Evolutionary conservation across 768 basidiomycete genomes (phyloP).

Genomic region (Rhizopogon vinicolor): DNA sequence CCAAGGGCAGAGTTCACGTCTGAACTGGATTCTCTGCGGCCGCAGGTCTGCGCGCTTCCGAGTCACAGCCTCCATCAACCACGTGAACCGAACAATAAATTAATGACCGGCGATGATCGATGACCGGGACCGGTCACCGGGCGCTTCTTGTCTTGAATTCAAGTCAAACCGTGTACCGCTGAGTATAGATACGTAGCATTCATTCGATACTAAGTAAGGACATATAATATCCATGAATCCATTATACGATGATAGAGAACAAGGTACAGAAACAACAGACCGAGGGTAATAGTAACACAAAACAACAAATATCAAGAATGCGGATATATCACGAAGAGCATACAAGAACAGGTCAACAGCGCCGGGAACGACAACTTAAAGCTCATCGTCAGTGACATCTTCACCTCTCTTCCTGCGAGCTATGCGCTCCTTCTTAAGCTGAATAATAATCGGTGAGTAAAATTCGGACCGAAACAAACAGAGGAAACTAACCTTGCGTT

Average conservation of each 20-base stretch:
- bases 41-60: not conserved
- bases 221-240: constrained; percentile 3
- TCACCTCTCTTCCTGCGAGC: constrained; percentile 85
- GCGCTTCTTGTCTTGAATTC: too few species aligned
- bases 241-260: constrained; percentile 16
- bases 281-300: constrained; percentile 2
- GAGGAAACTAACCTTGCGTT: constrained; percentile 57
- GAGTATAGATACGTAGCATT: not conserved
- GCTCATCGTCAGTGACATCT: constrained; percentile 63
- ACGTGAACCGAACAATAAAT: not conserved
- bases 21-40: too few species aligned
- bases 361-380: constrained; percentile 22
- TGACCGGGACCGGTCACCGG: not conserved
- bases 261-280: constrained; percentile 16
- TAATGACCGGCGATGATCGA: too few species aligned
- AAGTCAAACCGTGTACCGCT: too few species aligned
- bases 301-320: constrained; percentile 1
- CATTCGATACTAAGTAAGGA: not conserved
- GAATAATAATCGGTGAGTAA: constrained; percentile 9
- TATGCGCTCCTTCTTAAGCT: constrained; percentile 93
- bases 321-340: constrained; percentile 3
- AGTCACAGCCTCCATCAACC: not conserved
- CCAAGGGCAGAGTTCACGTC: not conserved
- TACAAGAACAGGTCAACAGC: constrained; percentile 5
- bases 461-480: not conserved